Evolutionary conservation across 257 asterid genomes (phyloP), one percentile per base, ranked within the genome.

Genomic region (Nicotiana attenuata): DNA sequence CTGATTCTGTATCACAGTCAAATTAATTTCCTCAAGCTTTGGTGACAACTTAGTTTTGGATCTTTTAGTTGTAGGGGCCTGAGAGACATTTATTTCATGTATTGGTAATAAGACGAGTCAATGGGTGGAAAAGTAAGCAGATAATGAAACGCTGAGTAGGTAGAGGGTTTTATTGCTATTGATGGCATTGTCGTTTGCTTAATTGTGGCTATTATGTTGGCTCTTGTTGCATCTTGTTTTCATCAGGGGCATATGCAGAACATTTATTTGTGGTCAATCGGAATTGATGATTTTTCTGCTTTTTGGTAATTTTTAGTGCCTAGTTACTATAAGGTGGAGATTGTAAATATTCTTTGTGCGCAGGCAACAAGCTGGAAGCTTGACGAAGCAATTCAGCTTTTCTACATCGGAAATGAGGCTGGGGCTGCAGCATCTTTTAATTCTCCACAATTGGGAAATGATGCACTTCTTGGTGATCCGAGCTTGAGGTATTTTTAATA

Each of bases 311-410:
- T 75, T 45, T 50, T 50, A 50, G 63, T 24, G 80, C 63, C 80
- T 47, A 75, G 63, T 50, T 75, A 14, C 24, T 75, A 15, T 24
- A 50, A 24, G 80, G 26, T 2, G 24, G 45, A 1, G 63, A 75
- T 50, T 75, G 45, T 16, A 75, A 24, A 50, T 75, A 24, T 75
- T 50, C 24, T 75, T 60, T 79, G 57, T 65, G 77, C 38, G 57
- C 91, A 96, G 99, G 99, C 99, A 86, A 93, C 99, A 82, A 88
- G 92, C 87, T 96, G 99, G 99, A 90, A 91, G 86, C 98, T 96
- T 75, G 99, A 96, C 64, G 99, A 96, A 85, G 99, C 99, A 85
- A 88, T 96, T 88, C 99, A 96, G 86, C 98, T 96, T 81, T 96
- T 89, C 84, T 96, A 89, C 86, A 66, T 94, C 5, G 99, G 96